Conservation (phyloP, 306 rosid genomes). For the Gastrolobium bilobum region DNA sequence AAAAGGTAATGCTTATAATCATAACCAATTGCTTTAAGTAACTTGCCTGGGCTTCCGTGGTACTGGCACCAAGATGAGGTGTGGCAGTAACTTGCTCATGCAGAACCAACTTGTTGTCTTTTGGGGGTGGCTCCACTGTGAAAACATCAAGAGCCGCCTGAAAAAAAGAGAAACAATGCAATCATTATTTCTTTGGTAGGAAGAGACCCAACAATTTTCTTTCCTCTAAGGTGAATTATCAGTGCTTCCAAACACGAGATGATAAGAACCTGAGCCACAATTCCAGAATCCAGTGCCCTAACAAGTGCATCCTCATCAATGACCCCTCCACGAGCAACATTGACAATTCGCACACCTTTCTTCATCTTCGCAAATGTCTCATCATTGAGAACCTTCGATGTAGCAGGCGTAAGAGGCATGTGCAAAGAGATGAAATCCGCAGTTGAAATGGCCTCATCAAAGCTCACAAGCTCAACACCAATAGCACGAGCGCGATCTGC, state of each 20-base stretch:
- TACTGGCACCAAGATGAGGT: slow-evolving; percentile 99
- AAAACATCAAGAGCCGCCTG: slow-evolving; percentile 99
- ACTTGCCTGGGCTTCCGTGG: slow-evolving; percentile 93
- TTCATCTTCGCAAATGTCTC: slow-evolving; percentile 97
- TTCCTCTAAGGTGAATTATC: neutral
- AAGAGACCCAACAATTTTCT: neutral
- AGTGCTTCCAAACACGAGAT: slow-evolving; percentile 17
- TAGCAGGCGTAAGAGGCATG: slow-evolving; percentile 96
- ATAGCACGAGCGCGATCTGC: slow-evolving; percentile 97
- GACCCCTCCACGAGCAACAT: slow-evolving; percentile 99
- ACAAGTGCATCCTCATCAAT: slow-evolving; percentile 97
- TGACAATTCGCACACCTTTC: slow-evolving; percentile 89
- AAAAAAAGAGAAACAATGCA: slow-evolving; percentile 40
- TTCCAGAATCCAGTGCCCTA: slow-evolving; percentile 89
- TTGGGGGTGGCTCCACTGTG: slow-evolving; percentile 83
- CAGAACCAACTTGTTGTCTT: slow-evolving; percentile 76
- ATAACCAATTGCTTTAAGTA: slow-evolving; percentile 35
- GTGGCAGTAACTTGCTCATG: slow-evolving; percentile 95
- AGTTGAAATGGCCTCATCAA: slow-evolving; percentile 84
- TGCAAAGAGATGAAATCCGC: slow-evolving; percentile 97
- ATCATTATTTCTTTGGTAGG: slow-evolving; percentile 2
- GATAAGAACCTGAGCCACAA: slow-evolving; percentile 86
- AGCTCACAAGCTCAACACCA: slow-evolving; percentile 96
- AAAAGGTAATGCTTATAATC: neutral
- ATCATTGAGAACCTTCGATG: slow-evolving; percentile 84